phyloP scores from a whole-genome alignment of 176 grass and related monocot species.

The Miscanthus lutarioriparius region DNA sequence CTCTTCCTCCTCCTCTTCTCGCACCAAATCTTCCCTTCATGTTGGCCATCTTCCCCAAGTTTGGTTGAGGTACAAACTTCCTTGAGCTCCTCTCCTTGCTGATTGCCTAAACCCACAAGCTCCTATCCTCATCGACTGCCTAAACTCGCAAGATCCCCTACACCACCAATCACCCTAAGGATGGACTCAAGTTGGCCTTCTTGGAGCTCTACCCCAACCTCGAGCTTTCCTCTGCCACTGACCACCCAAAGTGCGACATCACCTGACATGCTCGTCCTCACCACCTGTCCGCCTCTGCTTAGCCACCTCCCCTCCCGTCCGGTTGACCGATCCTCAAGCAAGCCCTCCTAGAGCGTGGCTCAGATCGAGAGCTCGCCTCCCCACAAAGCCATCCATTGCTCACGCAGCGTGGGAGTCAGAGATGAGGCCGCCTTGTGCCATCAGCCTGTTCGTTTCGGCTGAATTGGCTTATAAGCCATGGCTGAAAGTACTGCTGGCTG shows the following conservation, averaged over 20 bases:
- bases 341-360: no score
- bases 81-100: neutral
- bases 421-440: no score
- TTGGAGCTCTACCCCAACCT: neutral
- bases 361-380: no score
- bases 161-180: neutral
- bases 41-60: neutral
- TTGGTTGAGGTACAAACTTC: neutral
- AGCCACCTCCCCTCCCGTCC: no score
- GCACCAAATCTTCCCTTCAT: neutral
- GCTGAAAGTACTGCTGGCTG: no score
- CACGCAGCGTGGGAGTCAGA: no score
- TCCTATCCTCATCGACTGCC: neutral
- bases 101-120: neutral
- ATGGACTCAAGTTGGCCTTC: neutral
- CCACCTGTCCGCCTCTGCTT: neutral
- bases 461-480: no score
- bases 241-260: neutral
- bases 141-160: neutral
- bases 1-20: neutral
- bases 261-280: neutral
- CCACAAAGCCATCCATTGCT: no score
- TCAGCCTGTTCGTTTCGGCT: no score
- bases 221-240: accelerated
- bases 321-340: no score